phyloP scores from a whole-genome alignment of 2,329 filamentous ascomycete species.

The Fusarium hostae region DNA sequence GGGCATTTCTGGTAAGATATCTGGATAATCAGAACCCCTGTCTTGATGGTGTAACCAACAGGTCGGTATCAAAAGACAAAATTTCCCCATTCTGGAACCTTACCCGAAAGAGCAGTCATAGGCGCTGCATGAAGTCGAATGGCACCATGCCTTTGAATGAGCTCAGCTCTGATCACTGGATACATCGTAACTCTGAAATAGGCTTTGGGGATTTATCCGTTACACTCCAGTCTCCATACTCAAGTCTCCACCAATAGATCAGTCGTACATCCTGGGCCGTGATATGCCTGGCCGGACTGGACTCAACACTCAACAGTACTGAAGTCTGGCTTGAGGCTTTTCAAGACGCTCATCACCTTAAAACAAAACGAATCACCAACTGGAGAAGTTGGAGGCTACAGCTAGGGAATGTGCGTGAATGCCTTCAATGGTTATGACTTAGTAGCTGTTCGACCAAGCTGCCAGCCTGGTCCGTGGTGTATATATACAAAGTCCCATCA shows the following conservation, averaged over 20 bases:
- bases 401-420: rapidly evolving
- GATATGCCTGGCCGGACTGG: too few relatives aligned
- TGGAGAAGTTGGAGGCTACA: too few relatives aligned
- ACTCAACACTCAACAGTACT: too few relatives aligned
- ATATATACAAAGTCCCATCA: background rate
- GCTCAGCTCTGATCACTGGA: background rate
- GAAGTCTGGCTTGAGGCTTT: too few relatives aligned
- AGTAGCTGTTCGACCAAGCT: background rate
- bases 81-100: background rate
- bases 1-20: too few relatives aligned
- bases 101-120: background rate
- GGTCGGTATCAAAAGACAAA: background rate
- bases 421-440: too few relatives aligned
- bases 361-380: rapidly evolving
- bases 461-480: rapidly evolving
- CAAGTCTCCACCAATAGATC: too few relatives aligned
- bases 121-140: background rate
- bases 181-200: too few relatives aligned
- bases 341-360: rapidly evolving
- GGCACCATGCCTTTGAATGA: background rate
- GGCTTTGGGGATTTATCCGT: too few relatives aligned
- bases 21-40: background rate
- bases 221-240: too few relatives aligned
- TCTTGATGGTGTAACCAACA: background rate
- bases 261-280: too few relatives aligned